phyloP scores from a whole-genome alignment of 192 early-diverging fungal genomes.

The Thoreauomyces humboldtii region DNA sequence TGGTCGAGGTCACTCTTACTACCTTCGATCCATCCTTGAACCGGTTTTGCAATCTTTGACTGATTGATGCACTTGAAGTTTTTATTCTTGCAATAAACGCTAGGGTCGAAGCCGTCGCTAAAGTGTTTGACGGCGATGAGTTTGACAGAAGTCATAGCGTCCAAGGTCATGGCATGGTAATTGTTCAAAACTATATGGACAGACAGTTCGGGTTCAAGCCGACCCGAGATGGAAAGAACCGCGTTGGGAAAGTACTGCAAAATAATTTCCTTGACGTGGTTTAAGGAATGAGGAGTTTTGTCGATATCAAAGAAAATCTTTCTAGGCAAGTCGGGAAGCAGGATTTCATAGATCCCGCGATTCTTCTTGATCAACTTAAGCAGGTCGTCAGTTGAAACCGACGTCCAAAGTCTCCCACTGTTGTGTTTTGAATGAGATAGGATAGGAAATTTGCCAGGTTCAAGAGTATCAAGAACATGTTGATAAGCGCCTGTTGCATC shows the following conservation, averaged over 20 bases:
- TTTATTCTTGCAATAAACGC: conserved; percentile 12
- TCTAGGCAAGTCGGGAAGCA: not conserved
- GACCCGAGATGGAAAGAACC: conserved; percentile 11
- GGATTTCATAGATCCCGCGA: conserved; percentile 5
- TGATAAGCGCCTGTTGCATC: not conserved
- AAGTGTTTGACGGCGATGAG: not conserved
- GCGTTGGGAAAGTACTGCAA: conserved; percentile 7
- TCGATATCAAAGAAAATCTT: conserved; percentile 28
- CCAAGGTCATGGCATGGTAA: conserved; percentile 14
- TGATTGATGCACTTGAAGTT: conserved; percentile 24
- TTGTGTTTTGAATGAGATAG: conserved; percentile 5
- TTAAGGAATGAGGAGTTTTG: not conserved
- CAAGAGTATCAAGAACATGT: not conserved
- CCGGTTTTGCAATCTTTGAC: not conserved
- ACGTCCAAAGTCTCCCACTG: conserved; percentile 4
- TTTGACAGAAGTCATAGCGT: too few relatives aligned
- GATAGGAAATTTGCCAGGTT: not conserved
- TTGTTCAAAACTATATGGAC: conserved; percentile 15
- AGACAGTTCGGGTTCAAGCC: conserved; percentile 1
- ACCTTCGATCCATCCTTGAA: conserved; percentile 17
- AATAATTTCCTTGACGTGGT: conserved; percentile 9
- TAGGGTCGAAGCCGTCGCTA: conserved; percentile 9
- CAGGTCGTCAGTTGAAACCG: conserved; percentile 1
- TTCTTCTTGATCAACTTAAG: not conserved
- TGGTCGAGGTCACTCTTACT: not conserved